phyloP scores from a whole-genome alignment of 768 basidiomycete genomes.

The Daedalea quercina region DNA sequence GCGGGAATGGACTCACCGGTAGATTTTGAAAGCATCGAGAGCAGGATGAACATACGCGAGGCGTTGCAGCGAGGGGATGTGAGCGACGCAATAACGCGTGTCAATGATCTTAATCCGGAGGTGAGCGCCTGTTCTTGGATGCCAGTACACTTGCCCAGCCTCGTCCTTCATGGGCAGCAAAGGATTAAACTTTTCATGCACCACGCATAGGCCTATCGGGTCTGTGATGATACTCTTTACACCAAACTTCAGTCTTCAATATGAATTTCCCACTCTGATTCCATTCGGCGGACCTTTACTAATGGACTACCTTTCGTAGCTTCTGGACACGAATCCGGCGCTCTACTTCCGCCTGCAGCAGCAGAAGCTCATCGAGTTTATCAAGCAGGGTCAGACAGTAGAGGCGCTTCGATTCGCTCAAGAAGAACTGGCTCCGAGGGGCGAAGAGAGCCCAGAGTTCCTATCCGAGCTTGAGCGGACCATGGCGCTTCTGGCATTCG shows the following conservation, averaged over 20 bases:
- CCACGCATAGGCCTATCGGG: constrained; percentile 86
- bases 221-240: constrained; percentile 76
- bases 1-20: constrained; percentile 70
- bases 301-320: constrained; percentile 43
- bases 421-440: constrained; percentile 87
- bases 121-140: constrained; percentile 41
- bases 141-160: constrained; percentile 3
- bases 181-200: constrained; percentile 98
- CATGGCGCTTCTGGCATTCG: constrained; percentile 88
- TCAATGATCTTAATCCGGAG: constrained; percentile 96
- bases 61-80: constrained; percentile 92
- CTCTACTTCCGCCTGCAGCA: constrained; percentile 96
- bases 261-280: constrained; percentile 46
- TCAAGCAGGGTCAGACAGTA: constrained; percentile 70
- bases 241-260: constrained; percentile 96
- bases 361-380: constrained; percentile 91
- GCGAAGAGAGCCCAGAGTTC: constrained; percentile 93
- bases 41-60: constrained; percentile 89
- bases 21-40: constrained; percentile 90
- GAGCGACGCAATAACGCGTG: constrained; percentile 89
- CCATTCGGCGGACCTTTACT: constrained; percentile 7
- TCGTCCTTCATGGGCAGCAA: constrained; percentile 26
- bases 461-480: constrained; percentile 87
- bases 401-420: constrained; percentile 91
- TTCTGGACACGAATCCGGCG: constrained; percentile 90